phyloP scores from a whole-genome alignment of 192 early-diverging fungal species.

The Chytriomyces hyalinus region DNA sequence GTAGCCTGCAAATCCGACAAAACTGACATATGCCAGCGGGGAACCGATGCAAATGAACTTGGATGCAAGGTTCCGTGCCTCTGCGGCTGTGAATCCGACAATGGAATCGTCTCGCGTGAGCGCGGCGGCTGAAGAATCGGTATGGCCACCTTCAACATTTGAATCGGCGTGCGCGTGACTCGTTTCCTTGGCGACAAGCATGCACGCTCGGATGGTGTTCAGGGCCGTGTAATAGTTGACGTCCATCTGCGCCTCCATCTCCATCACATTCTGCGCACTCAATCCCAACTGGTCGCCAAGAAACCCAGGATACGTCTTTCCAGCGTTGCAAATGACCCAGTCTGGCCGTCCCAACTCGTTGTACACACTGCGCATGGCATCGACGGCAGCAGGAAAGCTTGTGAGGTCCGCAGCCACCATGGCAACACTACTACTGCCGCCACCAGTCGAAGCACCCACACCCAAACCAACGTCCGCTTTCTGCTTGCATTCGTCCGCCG shows the following conservation, averaged over 20 bases:
- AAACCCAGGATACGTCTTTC: constrained; percentile 16
- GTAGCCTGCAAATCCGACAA: constrained; percentile 50
- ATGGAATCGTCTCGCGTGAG: constrained; percentile 6
- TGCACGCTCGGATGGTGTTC: constrained; percentile 40
- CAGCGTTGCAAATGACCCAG: constrained; percentile 21
- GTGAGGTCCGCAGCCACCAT: background rate
- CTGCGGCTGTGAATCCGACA: background rate
- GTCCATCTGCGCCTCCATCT: constrained; percentile 41
- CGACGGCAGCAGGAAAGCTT: background rate
- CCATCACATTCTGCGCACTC: background rate
- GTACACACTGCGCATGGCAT: background rate
- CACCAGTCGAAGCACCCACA: background rate
- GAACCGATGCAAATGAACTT: constrained; percentile 48
- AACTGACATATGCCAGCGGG: constrained; percentile 38
- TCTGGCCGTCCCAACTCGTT: constrained; percentile 1
- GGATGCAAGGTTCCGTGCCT: constrained; percentile 20
- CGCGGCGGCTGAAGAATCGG: background rate
- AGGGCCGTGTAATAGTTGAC: constrained; percentile 51
- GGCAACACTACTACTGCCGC: background rate
- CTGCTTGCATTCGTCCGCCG: background rate
- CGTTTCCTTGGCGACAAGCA: constrained; percentile 27
- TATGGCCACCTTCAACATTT: background rate
- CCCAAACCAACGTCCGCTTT: background rate
- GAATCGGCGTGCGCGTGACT: background rate
- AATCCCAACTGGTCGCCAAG: constrained; percentile 2